Base-by-base conservation (phyloP, 2,329 filamentous ascomycete species). In the Tolypocladium endophyticum region DNA sequence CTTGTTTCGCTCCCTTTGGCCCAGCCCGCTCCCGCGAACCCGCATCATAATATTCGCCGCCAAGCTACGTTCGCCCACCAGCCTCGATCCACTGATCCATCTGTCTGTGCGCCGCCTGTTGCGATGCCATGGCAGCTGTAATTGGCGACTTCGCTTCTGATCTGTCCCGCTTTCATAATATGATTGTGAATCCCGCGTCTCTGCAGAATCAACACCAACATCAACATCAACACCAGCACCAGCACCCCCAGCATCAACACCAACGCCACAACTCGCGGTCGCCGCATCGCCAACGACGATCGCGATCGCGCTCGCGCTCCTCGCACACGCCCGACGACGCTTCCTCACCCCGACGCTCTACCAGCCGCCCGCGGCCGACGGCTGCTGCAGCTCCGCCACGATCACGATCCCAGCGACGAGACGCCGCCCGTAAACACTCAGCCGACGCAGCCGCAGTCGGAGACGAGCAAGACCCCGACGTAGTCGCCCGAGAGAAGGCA, bases 61-160 rank as follows among this genome's bases (percentile, higher is more conserved):
- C 28, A n/a, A 30, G 18, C 50, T 33, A n/a, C 28, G 3, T n/a
- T n/a, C 41, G 41, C 41, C 41, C 52, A 11, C 54, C 55, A 50
- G 23, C 30, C 39, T 56, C 45, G n/a, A 28, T 38, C 55, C 33
- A 25, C 25, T 39, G 16, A 47, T 39, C 30, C 47, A 33, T 25
- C 28, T 14, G 30, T 30, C 39, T 58, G 25, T 56, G 5, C 57
- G 52, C 43, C 58, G 59, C 60, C 38, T 54, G 58, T 30, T 61
- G 63, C 71, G 68, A 77, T 77, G 80, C 73, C 76, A 87, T 87
- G 84, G 84, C 83, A 70, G 79, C 83, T 74, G 73, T 86, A 74
- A 81, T 86, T 67, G 82, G 82, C 73, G 90, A 93, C 79, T 86
- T 86, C 77, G 85, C 86, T 76, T 83, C 89, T 74, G 86, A 90